phyloP scores from a whole-genome alignment of 176 grass and related monocot genomes.

The Eleusine coracana region DNA sequence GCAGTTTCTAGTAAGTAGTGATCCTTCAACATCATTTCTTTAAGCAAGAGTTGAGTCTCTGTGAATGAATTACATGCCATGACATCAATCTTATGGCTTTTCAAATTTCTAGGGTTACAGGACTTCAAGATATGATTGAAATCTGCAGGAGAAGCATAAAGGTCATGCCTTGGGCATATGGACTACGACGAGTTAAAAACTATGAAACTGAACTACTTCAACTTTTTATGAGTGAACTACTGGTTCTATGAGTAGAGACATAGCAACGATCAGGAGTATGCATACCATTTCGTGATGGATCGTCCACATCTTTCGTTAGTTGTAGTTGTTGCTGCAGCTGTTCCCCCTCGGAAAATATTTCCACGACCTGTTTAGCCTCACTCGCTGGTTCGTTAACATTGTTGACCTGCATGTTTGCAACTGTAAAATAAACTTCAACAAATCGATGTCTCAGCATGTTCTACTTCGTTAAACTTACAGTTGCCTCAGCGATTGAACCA shows the following conservation, averaged over 20 bases:
- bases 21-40: conserved; percentile 55
- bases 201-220: background rate
- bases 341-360: conserved; percentile 10
- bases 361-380: conserved; percentile 14
- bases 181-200: background rate
- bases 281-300: conserved; percentile 46
- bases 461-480: conserved; percentile 47
- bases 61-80: conserved; percentile 55
- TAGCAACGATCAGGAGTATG: conserved; percentile 12
- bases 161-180: background rate
- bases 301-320: conserved; percentile 22
- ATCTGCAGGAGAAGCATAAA: conserved; percentile 41
- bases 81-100: conserved; percentile 7
- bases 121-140: conserved; percentile 9
- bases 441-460: background rate
- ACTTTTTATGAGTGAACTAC: background rate
- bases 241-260: conserved; percentile 4
- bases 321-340: conserved; percentile 22
- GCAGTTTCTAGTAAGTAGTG: conserved; percentile 62
- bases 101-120: background rate
- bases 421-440: background rate
- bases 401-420: conserved; percentile 40
- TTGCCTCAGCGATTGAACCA: conserved; percentile 7
- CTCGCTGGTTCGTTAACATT: background rate
- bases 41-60: conserved; percentile 62